Base-by-base conservation (phyloP, 139 green algal genomes). In the Deuterostichococcus epilithicus region DNA sequence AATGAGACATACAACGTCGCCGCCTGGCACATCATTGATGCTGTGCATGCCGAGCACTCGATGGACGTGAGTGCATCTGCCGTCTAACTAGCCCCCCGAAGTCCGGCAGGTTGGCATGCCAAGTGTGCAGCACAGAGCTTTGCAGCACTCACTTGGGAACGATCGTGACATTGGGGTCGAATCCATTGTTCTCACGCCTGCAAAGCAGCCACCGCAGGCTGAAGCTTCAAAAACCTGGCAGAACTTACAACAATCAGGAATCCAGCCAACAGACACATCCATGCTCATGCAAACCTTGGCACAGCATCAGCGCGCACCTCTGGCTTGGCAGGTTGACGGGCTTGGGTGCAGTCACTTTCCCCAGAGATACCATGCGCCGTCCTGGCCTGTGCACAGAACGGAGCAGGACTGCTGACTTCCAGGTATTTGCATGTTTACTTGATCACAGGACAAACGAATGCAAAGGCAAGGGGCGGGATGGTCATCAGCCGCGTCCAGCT, bases 241-340 rank as follows among this genome's bases (percentile, higher is more conserved):
- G 30, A 69, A 69, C 26, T 69, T 76, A 69, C 22, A 66, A 76
- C 10, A 52, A 52, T 23, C 42, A 52, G 8, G 42, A 13, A 52
- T 52, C 8, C 42, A 52, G 8, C 10, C 42, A 52, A 23, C 10
- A 72, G 71, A 22, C 65, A 25, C 28, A 34, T 22, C 38, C 42
- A 52, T 52, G 59, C 59, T 10, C 59, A 22, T 68, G 59, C 59
- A 68, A n/a, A 10, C 26, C 8, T 68, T 34, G 5, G 13, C 5
- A 10, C 59, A 68, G 33, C 23, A 15, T 1, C 5, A 0, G 22
- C 26, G 39, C 75, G 72, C 65, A 84, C 80, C 81, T 84, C 37
- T 87, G 82, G 74, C 76, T 84, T 30, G 85, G 85, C 65, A 89
- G 58, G 68, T 89, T 87, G 52, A 89, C 68, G 15, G 85, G 85